These are phyloP conservation scores for Alternaria burnsii DNA, from an alignment of 2,329 filamentous ascomycete genomes.

Conservation along the genomic window DNA sequence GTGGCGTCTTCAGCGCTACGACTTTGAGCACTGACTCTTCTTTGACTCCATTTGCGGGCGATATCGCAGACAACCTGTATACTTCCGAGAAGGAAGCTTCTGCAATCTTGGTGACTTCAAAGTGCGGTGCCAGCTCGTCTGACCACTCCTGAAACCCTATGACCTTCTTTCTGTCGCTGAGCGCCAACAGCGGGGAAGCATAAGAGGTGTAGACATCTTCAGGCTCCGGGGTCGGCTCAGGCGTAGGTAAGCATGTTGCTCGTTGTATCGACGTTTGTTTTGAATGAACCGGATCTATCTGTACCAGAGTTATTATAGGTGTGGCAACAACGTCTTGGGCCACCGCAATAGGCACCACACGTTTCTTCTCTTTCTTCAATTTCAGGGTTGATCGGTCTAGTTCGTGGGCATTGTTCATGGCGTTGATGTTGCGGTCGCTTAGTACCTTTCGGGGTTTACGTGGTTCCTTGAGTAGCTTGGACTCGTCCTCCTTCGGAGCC, in stretches of 20 bases:
- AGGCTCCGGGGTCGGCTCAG: constrained; percentile 32
- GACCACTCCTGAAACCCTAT: constrained; percentile 55
- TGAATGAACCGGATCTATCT: constrained; percentile 20
- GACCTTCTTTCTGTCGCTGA: constrained; percentile 38
- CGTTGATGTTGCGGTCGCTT: constrained; percentile 22
- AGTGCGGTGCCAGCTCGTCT: constrained; percentile 52
- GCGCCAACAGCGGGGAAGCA: constrained; percentile 37
- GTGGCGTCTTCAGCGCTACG: constrained; percentile 45
- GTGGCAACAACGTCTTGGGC: neutral
- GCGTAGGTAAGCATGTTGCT: constrained; percentile 25
- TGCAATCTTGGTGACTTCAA: constrained; percentile 67
- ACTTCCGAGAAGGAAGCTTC: constrained; percentile 74
- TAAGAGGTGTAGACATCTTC: constrained; percentile 39
- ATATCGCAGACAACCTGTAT: constrained; percentile 62
- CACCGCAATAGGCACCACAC: neutral
- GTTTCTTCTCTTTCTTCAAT: constrained; percentile 15
- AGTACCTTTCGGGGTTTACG: constrained; percentile 17
- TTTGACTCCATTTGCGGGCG: constrained; percentile 30
- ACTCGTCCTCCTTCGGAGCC: neutral
- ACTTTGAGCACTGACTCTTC: constrained; percentile 61
- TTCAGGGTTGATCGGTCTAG: neutral
- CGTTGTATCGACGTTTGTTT: constrained; percentile 18
- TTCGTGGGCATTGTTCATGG: constrained; percentile 5
- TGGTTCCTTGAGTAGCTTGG: constrained; percentile 12
- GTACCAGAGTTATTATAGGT: constrained; percentile 18